phyloP scores from a whole-genome alignment of 345 rosid species.

The Ceriops tagal region DNA sequence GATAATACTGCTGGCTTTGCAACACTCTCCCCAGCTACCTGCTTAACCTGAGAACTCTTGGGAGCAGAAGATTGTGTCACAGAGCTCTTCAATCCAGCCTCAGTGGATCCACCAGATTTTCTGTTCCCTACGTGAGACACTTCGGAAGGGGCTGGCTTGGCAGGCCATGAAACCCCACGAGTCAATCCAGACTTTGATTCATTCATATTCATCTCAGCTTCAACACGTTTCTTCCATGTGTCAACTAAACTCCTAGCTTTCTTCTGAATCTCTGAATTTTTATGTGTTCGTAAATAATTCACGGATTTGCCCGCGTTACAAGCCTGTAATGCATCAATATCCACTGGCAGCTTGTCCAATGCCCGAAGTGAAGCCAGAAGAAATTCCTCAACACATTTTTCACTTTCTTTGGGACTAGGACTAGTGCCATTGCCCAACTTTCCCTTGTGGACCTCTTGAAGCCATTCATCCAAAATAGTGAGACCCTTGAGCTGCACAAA shows the following conservation, averaged over 20 bases:
- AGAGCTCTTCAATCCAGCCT: conserved; percentile 57
- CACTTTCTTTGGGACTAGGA: conserved; percentile 59
- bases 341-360: conserved; percentile 83
- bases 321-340: conserved; percentile 83
- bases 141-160: conserved; percentile 61
- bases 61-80: conserved; percentile 52
- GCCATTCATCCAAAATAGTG: conserved; percentile 91
- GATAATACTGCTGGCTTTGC: conserved; percentile 54
- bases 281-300: conserved; percentile 76
- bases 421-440: conserved; percentile 63
- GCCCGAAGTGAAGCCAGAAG: conserved; percentile 73
- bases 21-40: conserved; percentile 44
- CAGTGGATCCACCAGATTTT: conserved; percentile 52
- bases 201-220: conserved; percentile 61
- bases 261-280: conserved; percentile 76
- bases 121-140: conserved; percentile 52
- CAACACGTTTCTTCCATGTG: conserved; percentile 94
- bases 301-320: conserved; percentile 92
- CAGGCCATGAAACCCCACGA: conserved; percentile 61
- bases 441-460: conserved; percentile 90
- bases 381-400: conserved; percentile 68
- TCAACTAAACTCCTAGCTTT: conserved; percentile 90
- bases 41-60: conserved; percentile 53
- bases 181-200: conserved; percentile 67
- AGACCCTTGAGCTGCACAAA: conserved; percentile 86